Evolutionary conservation across 2,329 filamentous ascomycete species (phyloP).

Genomic region (Xylaria polymorpha): DNA sequence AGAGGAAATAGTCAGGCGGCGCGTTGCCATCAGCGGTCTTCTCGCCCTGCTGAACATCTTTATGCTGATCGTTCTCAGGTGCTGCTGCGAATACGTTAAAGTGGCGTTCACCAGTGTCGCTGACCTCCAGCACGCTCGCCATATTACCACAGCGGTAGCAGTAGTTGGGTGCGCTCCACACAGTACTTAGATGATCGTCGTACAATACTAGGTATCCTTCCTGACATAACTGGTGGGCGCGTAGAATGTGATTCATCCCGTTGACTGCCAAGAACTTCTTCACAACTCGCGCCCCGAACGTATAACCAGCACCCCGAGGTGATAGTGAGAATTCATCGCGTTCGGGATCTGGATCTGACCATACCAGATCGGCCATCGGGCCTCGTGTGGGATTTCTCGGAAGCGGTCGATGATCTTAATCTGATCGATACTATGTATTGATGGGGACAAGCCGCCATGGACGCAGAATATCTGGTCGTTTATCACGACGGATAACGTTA

Average conservation of each 20-base stretch:
- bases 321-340: slow-evolving; percentile 96
- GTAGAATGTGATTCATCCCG: slow-evolving; percentile 95
- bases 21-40: slow-evolving; percentile 72
- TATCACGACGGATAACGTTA: slow-evolving; percentile 96
- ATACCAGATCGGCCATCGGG: slow-evolving; percentile 98
- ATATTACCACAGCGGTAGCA: slow-evolving; percentile 97
- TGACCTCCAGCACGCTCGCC: slow-evolving; percentile 96
- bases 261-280: slow-evolving; percentile 99
- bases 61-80: slow-evolving; percentile 92
- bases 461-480: slow-evolving; percentile 99
- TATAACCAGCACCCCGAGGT: slow-evolving; percentile 94
- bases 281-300: slow-evolving; percentile 96
- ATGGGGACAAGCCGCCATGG: slow-evolving; percentile 87
- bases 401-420: slow-evolving; percentile 99
- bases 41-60: slow-evolving; percentile 84
- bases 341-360: slow-evolving; percentile 98
- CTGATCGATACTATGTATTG: slow-evolving; percentile 98
- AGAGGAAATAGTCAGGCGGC: slow-evolving; percentile 80
- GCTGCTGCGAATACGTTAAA: slow-evolving; percentile 99
- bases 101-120: slow-evolving; percentile 89
- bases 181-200: slow-evolving; percentile 92
- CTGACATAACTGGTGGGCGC: slow-evolving; percentile 98
- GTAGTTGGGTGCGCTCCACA: slow-evolving; percentile 98
- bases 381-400: slow-evolving; percentile 97
- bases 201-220: slow-evolving; percentile 98